Conservation (phyloP, 2,329 filamentous ascomycete species). For the Talaromyces marneffei region DNA sequence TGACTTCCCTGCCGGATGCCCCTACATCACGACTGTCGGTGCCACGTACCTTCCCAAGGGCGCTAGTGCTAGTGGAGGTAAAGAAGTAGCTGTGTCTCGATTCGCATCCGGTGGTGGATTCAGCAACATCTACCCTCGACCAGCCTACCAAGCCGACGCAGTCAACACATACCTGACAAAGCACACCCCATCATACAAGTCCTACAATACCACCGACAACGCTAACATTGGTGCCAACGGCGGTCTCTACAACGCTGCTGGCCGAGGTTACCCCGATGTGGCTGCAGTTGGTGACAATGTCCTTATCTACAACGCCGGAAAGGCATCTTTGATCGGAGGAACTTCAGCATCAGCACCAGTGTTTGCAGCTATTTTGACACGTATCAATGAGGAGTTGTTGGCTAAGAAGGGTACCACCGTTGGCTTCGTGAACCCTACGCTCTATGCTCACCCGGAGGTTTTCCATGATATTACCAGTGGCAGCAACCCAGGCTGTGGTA, state of each 20-base stretch:
- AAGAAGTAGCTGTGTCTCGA: conserved; percentile 25
- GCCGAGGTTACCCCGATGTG: conserved; percentile 58
- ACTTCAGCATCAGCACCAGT: conserved; percentile 50
- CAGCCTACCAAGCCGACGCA: conserved; percentile 38
- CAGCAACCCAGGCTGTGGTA: conserved; percentile 27
- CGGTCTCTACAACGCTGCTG: conserved; percentile 44
- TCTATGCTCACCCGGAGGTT: conserved; percentile 43
- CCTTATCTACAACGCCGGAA: conserved; percentile 24
- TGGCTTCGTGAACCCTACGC: conserved; percentile 57
- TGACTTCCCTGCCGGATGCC: conserved; percentile 46
- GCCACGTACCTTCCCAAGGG: conserved; percentile 30
- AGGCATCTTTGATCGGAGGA: conserved; percentile 23
- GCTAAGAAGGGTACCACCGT: conserved; percentile 45
- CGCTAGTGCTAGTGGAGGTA: conserved; percentile 24
- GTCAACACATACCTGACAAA: conserved; percentile 38
- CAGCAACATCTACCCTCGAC: conserved; percentile 42
- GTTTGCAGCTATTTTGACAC: conserved; percentile 53
- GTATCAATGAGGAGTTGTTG: conserved; percentile 59
- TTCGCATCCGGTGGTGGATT: conserved; percentile 44
- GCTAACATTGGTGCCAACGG: conserved; percentile 30
- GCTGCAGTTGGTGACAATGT: conserved; percentile 46
- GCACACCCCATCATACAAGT: conserved; percentile 28
- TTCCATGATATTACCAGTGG: conserved; percentile 30
- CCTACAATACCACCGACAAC: conserved; percentile 30
- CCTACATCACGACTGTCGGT: conserved; percentile 48